Evolutionary conservation across 352 stramenopile species (phyloP), one percentile per base, ranked within the genome.

Genomic region (Globisporangium sylvaticum): DNA sequence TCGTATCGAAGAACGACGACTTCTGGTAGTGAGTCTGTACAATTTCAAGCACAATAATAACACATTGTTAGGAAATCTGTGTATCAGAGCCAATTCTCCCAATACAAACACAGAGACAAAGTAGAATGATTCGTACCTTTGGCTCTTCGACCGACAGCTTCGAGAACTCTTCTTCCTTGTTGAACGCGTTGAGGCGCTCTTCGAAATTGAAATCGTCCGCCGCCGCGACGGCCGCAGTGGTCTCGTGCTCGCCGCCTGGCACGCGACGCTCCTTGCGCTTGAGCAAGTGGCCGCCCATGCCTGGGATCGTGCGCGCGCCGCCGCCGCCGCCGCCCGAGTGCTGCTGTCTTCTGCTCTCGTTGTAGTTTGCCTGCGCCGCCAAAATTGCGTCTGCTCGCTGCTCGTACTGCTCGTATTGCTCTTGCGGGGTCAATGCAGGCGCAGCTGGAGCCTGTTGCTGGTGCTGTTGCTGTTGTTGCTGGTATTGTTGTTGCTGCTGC

Each of bases 1-100:
- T 95, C 46, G 90, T 92, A 70, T 96, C 89, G 59, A 96, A 96
- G 76, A 96, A 96, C 27, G 84, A 94, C 34, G 83, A 91, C 59
- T 96, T 96, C 65, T 95, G 87, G 73, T 96, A 96, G 60, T 81
- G 88, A 5, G 80, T 84, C 74, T 86, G 64, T 29, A 56, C 10
- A 39, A 58, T 5, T 50, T 15, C 18, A 8, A 52, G 39, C 31
- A 31, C n/a, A 25, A 60, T 1, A 54, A n/a, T 8, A 64, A 8
- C n/a, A n/a, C n/a, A 53, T 18, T 22, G 9, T 63, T 54, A 39
- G 64, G 6, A 2, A 20, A 29, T 12, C 22, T 31, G 3, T 9
- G 14, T 9, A 12, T 25, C 20, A 46, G n/a, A 20, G 12, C 34
- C 39, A 39, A 39, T 39, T 39, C 10, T 14, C 34, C 7, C 3